These are phyloP conservation scores for Ophiostoma pallidulum DNA, from an alignment of 2,329 filamentous ascomycete species.

Conservation along the genomic window DNA sequence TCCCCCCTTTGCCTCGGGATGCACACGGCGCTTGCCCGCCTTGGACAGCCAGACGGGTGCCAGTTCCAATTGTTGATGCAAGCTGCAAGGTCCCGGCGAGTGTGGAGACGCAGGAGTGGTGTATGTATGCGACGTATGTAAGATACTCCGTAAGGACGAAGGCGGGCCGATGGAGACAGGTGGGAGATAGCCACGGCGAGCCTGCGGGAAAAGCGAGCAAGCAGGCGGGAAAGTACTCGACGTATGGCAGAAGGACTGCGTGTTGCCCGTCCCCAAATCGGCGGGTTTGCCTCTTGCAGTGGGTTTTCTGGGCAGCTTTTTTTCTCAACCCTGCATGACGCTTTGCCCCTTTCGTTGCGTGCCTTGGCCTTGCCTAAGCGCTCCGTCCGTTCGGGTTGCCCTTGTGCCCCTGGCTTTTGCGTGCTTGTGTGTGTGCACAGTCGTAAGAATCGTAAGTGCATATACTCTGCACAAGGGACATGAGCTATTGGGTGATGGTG, in stretches of 20 bases:
- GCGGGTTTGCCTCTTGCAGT: not conserved
- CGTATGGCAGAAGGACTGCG: not conserved
- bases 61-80: constrained; percentile 11
- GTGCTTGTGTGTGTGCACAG: not conserved
- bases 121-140: too few relatives aligned
- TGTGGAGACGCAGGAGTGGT: constrained; percentile 4
- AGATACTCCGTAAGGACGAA: too few relatives aligned
- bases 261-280: not conserved
- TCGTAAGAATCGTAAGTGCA: too few relatives aligned
- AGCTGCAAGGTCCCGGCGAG: constrained; percentile 13
- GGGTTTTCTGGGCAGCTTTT: not conserved
- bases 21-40: not conserved
- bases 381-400: not conserved
- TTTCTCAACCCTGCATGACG: constrained; percentile 14
- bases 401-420: not conserved
- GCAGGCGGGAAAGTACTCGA: not conserved
- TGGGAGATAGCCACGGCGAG: too few relatives aligned
- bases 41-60: constrained; percentile 2
- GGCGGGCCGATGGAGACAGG: too few relatives aligned
- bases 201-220: not conserved
- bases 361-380: not conserved
- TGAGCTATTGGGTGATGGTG: too few relatives aligned
- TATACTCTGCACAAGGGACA: too few relatives aligned
- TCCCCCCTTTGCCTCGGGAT: not conserved
- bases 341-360: constrained; percentile 14